Percentiles rank a stretch among this genome's conserved stretches.
Evolutionary conservation across 345 rosid species (phyloP).

Genomic region (Boechera divaricarpa): DNA sequence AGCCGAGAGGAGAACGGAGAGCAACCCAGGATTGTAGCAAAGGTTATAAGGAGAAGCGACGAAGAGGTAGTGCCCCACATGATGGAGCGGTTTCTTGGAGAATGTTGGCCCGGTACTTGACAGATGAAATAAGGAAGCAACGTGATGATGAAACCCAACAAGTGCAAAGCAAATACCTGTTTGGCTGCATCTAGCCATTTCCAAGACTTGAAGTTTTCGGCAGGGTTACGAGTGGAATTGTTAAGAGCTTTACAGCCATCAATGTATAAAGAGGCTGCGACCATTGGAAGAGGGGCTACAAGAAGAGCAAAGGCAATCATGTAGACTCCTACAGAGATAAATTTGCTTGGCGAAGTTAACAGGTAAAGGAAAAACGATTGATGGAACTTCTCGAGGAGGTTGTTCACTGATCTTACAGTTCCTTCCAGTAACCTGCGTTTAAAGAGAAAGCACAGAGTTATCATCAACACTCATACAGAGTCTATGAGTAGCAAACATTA

Average conservation of each 20-base stretch:
- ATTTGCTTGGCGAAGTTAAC: constrained; percentile 80
- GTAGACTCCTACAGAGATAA: constrained; percentile 94
- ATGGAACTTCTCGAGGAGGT: constrained; percentile 97
- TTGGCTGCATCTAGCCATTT: constrained; percentile 81
- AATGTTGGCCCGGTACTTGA: constrained; percentile 59
- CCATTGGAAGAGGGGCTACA: constrained; percentile 87
- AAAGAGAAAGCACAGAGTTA: constrained; percentile 19
- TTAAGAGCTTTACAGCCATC: constrained; percentile 52
- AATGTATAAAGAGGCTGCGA: constrained; percentile 82
- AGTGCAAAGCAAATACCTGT: constrained; percentile 68
- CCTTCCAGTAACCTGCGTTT: constrained; percentile 91
- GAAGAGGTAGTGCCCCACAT: constrained; percentile 68
- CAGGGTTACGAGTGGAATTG: constrained; percentile 40
- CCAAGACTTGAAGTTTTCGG: constrained; percentile 58
- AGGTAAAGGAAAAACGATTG: constrained; percentile 93
- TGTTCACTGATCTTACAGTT: constrained; percentile 83
- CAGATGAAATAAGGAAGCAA: constrained; percentile 75
- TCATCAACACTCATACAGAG: constrained; percentile 16
- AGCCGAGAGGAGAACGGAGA: constrained; percentile 47
- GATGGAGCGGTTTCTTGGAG: constrained; percentile 56
- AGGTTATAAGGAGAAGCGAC: constrained; percentile 53
- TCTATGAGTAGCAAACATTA: neutral
- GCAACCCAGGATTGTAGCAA: constrained; percentile 52
- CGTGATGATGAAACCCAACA: constrained; percentile 70
- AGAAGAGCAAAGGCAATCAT: constrained; percentile 95